These are phyloP conservation scores for Ophioceras dolichostomum DNA, from an alignment of 2,329 filamentous ascomycete genomes.

Conservation along the genomic window DNA sequence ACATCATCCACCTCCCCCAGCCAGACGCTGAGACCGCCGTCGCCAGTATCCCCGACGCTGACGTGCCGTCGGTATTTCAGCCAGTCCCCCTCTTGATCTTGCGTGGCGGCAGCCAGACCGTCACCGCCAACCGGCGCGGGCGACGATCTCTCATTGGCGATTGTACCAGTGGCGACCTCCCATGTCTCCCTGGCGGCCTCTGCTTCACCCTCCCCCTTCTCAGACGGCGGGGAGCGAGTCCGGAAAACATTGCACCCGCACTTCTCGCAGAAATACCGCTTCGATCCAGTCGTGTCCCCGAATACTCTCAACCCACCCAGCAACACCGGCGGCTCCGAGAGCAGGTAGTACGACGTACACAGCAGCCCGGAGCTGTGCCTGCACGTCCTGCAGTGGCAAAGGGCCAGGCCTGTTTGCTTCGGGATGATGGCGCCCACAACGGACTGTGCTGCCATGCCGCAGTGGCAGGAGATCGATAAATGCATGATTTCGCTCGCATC, in stretches of 20 bases:
- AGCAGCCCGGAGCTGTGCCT: conserved; percentile 20
- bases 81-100: too few species aligned
- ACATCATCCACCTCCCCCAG: conserved; percentile 8
- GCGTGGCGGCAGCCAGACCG: not conserved
- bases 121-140: too few species aligned
- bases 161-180: conserved; percentile 24
- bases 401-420: conserved; percentile 3
- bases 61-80: conserved; percentile 9
- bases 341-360: conserved; percentile 23
- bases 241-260: conserved; percentile 30
- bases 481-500: too few species aligned
- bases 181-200: conserved; percentile 8
- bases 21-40: conserved; percentile 24
- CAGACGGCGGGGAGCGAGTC: conserved; percentile 1
- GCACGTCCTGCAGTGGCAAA: conserved; percentile 16
- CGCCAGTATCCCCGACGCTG: conserved; percentile 17
- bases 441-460: conserved; percentile 7
- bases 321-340: conserved; percentile 9
- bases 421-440: not conserved
- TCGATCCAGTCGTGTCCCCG: conserved; percentile 5
- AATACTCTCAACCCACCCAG: conserved; percentile 8
- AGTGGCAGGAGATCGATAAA: conserved; percentile 13
- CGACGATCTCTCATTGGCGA: conserved; percentile 7
- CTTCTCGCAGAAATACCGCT: conserved; percentile 23
- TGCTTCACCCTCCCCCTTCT: not conserved